Evolutionary conservation across 306 rosid genomes (phyloP), one percentile per base, ranked within the genome.

Genomic region (Quercus engelmannii): DNA sequence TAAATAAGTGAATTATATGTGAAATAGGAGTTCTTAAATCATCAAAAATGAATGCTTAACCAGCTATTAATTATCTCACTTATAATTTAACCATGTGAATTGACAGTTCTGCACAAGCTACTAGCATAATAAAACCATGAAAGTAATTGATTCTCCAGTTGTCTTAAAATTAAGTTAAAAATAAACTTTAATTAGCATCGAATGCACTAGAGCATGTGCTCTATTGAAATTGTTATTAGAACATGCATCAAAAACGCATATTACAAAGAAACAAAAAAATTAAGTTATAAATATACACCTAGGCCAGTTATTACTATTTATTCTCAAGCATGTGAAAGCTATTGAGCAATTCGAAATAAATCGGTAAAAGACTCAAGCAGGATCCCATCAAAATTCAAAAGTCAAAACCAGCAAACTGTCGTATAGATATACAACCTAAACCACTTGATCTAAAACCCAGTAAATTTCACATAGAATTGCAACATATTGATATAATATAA

Each of bases 1-100:
- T 67, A 67, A 33, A 33, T 67, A 31, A 8, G 51, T 31, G 20
- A 64, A 26, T 67, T 35, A 67, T 11, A 7, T 19, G 43, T 13
- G 19, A 15, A 63, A 63, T 35, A 10, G 12, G 20, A 35, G 52
- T 35, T 35, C 72, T 35, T 68, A 35, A 18, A 68, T n/a, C 17
- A 68, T 68, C 54, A 35, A n/a, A 5, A 61, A 61, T 1, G 51
- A 4, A 69, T 43, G 55, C 21, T 55, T 59, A 54, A 19, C 49
- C 2, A 76, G 49, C 41, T 30, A 76, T 46, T 64, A 82, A 79
- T 49, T 25, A 79, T 63, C 20, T 55, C 72, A 62, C 9, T 35
- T 23, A 69, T 15, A 10, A 64, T 64, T 64, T 68, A 21, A 31
- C 15, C 51, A 67, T 18, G 17, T 68, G 54, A 35, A 68, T 9